Conservation (phyloP, 352 stramenopile species). For the Thraustotheca clavata region DNA sequence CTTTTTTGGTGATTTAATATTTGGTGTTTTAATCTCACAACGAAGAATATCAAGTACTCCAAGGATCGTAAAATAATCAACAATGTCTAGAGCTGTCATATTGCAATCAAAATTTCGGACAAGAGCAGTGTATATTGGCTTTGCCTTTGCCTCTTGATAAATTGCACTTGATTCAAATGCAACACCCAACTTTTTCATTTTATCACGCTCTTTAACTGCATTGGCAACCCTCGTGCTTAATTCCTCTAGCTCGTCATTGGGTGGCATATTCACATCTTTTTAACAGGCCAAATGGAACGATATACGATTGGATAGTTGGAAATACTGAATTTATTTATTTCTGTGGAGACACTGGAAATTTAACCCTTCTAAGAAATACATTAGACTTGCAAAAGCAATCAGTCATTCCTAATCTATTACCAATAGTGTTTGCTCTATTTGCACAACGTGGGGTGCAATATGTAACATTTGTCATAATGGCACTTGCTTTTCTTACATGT, state of each 20-base stretch:
- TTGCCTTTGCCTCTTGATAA: neutral
- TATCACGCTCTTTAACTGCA: no score
- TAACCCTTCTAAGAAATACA: constrained; percentile 1
- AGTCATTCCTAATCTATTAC: neutral
- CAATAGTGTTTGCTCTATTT: neutral
- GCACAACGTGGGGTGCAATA: neutral
- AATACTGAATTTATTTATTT: constrained; percentile 1
- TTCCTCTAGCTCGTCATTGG: no score
- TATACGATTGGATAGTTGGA: constrained; percentile 12
- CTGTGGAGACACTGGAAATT: neutral
- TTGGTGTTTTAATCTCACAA: neutral
- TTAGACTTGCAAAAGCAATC: neutral
- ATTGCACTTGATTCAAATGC: no score
- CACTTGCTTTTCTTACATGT: neutral
- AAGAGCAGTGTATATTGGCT: neutral
- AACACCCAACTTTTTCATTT: no score
- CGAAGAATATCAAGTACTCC: neutral
- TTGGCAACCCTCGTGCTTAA: no score
- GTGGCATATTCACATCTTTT: no score
- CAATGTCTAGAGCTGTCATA: neutral
- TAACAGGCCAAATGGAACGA: no score
- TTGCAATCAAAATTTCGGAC: neutral
- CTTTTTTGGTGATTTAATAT: neutral
- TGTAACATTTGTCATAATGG: neutral
- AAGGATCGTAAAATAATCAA: neutral